Evolutionary conservation across 2,329 filamentous ascomycete genomes (phyloP), one percentile per base, ranked within the genome.

Genomic region (Ustilaginoidea virens): DNA sequence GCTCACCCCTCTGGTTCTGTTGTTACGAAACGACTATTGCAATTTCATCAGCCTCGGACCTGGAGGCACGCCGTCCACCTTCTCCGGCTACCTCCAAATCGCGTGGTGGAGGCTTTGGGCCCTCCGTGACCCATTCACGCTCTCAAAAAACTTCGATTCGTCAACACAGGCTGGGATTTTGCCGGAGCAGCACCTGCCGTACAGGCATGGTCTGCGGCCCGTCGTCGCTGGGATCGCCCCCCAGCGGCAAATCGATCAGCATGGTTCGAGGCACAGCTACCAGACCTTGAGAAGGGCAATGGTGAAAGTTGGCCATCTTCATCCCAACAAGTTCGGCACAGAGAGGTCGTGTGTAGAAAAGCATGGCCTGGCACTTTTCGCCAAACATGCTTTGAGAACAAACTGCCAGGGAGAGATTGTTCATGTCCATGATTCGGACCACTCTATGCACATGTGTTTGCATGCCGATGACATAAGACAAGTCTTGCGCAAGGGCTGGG

Each of bases 331-430:
- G 11, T 60, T 78, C 32, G 66, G 61, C 43, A 69, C 74, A 7
- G 77, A 69, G 0, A 76, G 66, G 1, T 82, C 75, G 1, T 86
- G 79, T 45, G 74, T 90, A 39, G 82, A 90, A 51, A 87, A 86
- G 56, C 75, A 87, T 45, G 78, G 78, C 23, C 65, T 81, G 5
- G 81, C 76, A 1, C 62, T 92, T 1, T 90, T 87, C 50, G 67
- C 77, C 1, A 60, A 56, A 3, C 60, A 66, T 28, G 74, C 76
- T 1, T 59, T 77, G 36, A 77, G 77, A 45, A 66, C 69, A 17
- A 80, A 73, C 8, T 82, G 77, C 41, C 69, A 76, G 39, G 81
- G 81, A n/a, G 83, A 92, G 53, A 68, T 92, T 24, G 79, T 72
- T 42, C 83, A 92, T 48, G 70, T 82, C 8, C 83, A 92, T 51